Conservation (phyloP, 495 filamentous ascomycete genomes). For the Lophiotrema nucula region DNA sequence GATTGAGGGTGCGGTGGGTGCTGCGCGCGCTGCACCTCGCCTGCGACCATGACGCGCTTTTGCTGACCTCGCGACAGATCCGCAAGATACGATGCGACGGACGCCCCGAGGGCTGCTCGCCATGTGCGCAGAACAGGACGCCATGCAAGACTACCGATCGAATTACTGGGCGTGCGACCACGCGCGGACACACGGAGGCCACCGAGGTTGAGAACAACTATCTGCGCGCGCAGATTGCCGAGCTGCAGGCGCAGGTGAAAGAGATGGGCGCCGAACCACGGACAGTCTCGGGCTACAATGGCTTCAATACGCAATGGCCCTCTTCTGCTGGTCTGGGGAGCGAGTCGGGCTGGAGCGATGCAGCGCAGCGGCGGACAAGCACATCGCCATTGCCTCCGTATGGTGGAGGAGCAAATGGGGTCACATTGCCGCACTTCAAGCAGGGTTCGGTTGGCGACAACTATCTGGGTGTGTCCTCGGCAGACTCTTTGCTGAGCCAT, state of each 20-base stretch:
- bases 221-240: slow-evolving; percentile 35
- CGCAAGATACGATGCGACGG: slow-evolving; percentile 84
- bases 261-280: slow-evolving; percentile 39
- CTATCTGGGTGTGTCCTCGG: slow-evolving; percentile 68
- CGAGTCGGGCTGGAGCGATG: slow-evolving; percentile 18
- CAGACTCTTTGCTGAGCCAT: slow-evolving; percentile 64
- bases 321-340: neutral
- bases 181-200: slow-evolving; percentile 61
- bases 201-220: slow-evolving; percentile 55
- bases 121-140: slow-evolving; percentile 67
- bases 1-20: no score
- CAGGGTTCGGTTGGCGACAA: slow-evolving; percentile 60
- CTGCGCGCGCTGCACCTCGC: neutral
- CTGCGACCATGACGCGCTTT: slow-evolving; percentile 11
- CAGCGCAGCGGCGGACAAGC: slow-evolving; percentile 10
- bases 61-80: slow-evolving; percentile 49
- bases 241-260: slow-evolving; percentile 40
- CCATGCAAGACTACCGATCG: slow-evolving; percentile 81
- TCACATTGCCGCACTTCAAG: slow-evolving; percentile 49
- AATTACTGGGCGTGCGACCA: slow-evolving; percentile 76
- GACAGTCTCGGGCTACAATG: slow-evolving; percentile 14
- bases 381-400: slow-evolving; percentile 18
- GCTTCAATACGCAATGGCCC: slow-evolving; percentile 1
- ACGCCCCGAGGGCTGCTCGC: slow-evolving; percentile 67
- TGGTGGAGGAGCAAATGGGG: slow-evolving; percentile 3